Evolutionary conservation across 2,329 filamentous ascomycete genomes (phyloP), one percentile per base, ranked within the genome.

Genomic region (Zelopaecilomyces penicillatus): DNA sequence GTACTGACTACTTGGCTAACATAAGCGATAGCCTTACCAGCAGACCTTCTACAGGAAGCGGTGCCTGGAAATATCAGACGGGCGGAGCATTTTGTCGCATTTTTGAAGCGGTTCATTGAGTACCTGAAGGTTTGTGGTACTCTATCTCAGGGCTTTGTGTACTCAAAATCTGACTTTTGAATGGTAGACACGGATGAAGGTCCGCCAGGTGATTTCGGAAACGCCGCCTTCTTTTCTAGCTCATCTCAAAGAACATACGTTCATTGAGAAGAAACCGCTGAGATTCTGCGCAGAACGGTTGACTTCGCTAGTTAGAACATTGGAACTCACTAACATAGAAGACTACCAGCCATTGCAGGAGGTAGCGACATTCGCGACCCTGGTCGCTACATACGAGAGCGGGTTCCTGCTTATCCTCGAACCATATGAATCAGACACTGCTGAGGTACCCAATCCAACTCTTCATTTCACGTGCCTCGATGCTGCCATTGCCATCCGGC

Each of bases 271-370:
- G 63, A 98, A 98, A 57, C 93, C 93, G 0, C 66, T 98, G 8
- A 76, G 87, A 41, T 98, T 98, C 64, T 98, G 94, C 59, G 89
- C 93, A 0, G 94, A 98, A 65, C 82, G 93, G 34, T 70, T 98
- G 9, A 95, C 93, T 1, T 98, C 91, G 1, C 80, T 98, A 5
- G 91, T 98, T 12, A 79, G 94, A 46, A 98, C 93, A 0, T 76
- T 98, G 11, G 93, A 98, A 64, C 80, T 98, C 46, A 94, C 91
- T 30, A 97, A 94, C 56, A 96, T 98, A 49, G 93, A 98, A 67
- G 94, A 98, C 62, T 98, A 94, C 60, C 90, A 96, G 56, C 87
- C 93, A 5, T 74, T 98, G 1, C 93, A 98, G 69, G 91, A 98
- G 68, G 91, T 98, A 6, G 94, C 94, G 19, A 96, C 89, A 0